Evolutionary conservation across 208 protist genomes (phyloP).

Genomic region (Trypanosoma rangeli): DNA sequence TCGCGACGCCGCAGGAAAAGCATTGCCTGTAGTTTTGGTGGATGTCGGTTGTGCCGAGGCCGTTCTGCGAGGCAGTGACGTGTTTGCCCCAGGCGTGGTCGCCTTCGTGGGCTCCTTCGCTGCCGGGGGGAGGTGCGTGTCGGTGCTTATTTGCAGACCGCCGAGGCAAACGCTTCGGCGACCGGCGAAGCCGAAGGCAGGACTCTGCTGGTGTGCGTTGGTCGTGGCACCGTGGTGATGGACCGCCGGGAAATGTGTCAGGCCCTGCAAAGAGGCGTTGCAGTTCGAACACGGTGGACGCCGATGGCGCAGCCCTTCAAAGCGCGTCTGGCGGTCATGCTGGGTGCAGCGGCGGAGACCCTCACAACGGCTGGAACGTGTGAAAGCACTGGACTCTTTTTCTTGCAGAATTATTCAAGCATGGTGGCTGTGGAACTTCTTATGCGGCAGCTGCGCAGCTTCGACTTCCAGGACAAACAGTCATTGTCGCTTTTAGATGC

Average conservation of each 20-base stretch:
- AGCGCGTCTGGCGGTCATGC: constrained; percentile 12
- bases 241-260: constrained; percentile 34
- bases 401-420: constrained; percentile 80
- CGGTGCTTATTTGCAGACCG: constrained; percentile 24
- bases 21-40: constrained; percentile 53
- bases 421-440: constrained; percentile 78
- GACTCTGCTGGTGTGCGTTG: constrained; percentile 31
- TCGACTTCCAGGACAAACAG: constrained; percentile 4
- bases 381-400: constrained; percentile 39
- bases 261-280: constrained; percentile 23
- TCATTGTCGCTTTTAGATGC: constrained; percentile 79
- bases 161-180: not conserved
- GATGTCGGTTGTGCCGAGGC: constrained; percentile 81
- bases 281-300: constrained; percentile 39
- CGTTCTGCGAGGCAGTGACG: constrained; percentile 84
- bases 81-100: constrained; percentile 75
- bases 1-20: not conserved
- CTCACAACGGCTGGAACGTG: too few species aligned
- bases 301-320: constrained; percentile 44
- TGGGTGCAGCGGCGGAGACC: constrained; percentile 5
- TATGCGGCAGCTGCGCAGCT: constrained; percentile 5
- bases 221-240: constrained; percentile 32
- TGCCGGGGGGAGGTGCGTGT: constrained; percentile 32
- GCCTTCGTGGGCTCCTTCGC: constrained; percentile 30
- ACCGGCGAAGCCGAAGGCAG: not conserved